Evolutionary conservation across 108 stramenopile species (phyloP), one percentile per base, ranked within the genome.

Genomic region (Stephanodiscus triporus): DNA sequence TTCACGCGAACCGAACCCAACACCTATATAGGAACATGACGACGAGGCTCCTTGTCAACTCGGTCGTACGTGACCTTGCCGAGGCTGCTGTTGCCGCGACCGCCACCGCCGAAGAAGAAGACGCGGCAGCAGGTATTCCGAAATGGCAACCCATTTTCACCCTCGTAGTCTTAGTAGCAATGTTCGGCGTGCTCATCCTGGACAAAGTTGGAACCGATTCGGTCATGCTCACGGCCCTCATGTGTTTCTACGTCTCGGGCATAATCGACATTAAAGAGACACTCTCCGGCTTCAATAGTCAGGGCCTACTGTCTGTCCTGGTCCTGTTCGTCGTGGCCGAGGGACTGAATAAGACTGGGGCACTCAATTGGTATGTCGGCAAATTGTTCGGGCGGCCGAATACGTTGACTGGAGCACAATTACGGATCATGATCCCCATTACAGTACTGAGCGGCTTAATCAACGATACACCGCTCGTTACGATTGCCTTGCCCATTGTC

Each of bases 401-500:
- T 20, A 78, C 88, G 6, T 66, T 73, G 20, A 81, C 87, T 6
- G 60, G 70, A 9, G 93, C 93, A 29, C 93, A 94, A 54, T 27
- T 91, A 4, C 73, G 86, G 56, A 61, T 95, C 37, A 58, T 70
- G 57, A 23, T 83, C 30, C 88, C 90, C 32, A 87, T 92, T 65
- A 78, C 79, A 0, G 45, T 86, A 45, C 83, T 91, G 2, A 84
- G 81, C 27, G 94, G 91, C 3, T 92, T 95, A 61, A 58, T 95
- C 61, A 95, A 92, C 76, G 92, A 95, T 66, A 95, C 91, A 8
- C 91, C 94, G 8, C 77, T 92, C 11, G 89, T 90, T 4, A 89
- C 84, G 16, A 89, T 95, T 38, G 91, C 92, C 89, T 82, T 95
- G 11, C 94, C 94, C 6, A 88, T 95, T 38, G 85, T 91, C 14